Conservation (phyloP, 1,139 yeast species). For the Pneumocystis canis region DNA sequence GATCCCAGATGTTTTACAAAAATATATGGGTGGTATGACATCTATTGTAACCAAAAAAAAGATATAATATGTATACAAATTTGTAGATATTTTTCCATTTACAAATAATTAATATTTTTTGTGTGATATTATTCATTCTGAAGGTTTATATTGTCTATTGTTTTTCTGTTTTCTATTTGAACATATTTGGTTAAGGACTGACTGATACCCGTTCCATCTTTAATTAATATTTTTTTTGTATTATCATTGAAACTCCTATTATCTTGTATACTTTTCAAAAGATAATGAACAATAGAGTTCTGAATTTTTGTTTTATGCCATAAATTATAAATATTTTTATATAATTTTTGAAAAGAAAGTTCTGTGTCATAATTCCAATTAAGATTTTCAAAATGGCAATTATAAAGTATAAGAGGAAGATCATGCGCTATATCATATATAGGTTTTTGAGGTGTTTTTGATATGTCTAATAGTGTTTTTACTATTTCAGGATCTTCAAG, state of each 20-base stretch:
- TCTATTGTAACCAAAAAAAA: background rate
- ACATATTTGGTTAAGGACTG: background rate
- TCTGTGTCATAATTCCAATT: conserved; percentile 39
- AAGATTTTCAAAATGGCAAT: conserved; percentile 59
- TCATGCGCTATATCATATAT: conserved; percentile 83
- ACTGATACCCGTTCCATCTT: background rate
- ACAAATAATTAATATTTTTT: background rate
- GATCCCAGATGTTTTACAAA: background rate
- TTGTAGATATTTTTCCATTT: background rate
- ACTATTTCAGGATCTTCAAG: conserved; percentile 50
- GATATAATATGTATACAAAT: background rate
- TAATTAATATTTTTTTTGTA: background rate
- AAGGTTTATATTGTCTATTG: background rate
- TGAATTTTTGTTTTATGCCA: background rate
- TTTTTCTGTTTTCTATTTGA: background rate
- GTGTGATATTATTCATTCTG: background rate
- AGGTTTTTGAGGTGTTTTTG: conserved; percentile 54
- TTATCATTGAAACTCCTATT: background rate
- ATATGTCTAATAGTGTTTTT: conserved; percentile 43
- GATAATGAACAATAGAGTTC: background rate
- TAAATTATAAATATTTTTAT: background rate
- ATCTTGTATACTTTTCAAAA: background rate
- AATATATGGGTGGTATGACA: background rate
- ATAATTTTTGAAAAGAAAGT: conserved; percentile 1
- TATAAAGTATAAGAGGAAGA: conserved; percentile 74